These are phyloP conservation scores for Erythrobasidium yunnanense DNA, from an alignment of 768 basidiomycete species.

Conservation along the genomic window DNA sequence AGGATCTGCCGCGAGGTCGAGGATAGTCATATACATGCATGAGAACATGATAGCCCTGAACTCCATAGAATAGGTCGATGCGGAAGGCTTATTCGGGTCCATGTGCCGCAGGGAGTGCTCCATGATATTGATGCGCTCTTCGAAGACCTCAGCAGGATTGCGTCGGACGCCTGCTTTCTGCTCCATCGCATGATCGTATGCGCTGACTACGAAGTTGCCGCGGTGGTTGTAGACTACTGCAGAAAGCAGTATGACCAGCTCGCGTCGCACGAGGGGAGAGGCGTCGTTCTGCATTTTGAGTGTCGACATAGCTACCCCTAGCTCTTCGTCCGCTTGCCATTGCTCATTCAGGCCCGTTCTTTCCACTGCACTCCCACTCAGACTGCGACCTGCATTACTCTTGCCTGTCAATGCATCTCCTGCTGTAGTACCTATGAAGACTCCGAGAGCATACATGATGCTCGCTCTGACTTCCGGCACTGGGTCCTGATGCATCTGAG, in stretches of 20 bases:
- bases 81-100: conserved; percentile 33
- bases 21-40: conserved; percentile 58
- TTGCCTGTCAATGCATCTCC: conserved; percentile 43
- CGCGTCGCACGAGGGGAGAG: conserved; percentile 90
- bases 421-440: conserved; percentile 81
- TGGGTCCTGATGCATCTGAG: conserved; percentile 53
- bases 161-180: conserved; percentile 43
- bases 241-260: conserved; percentile 78
- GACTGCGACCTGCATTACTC: conserved; percentile 5
- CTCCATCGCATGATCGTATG: conserved; percentile 94
- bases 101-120: conserved; percentile 23
- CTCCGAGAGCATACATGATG: conserved; percentile 79
- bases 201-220: conserved; percentile 88
- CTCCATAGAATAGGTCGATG: conserved; percentile 29
- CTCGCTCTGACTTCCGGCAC: conserved; percentile 88
- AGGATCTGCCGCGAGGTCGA: conserved; percentile 85
- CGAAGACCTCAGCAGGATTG: conserved; percentile 8
- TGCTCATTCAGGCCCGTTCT: conserved; percentile 41
- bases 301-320: conserved; percentile 78
- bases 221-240: conserved; percentile 92
- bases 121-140: conserved; percentile 12
- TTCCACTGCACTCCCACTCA: conserved; percentile 17
- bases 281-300: conserved; percentile 77
- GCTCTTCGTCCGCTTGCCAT: conserved; percentile 54
- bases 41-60: conserved; percentile 60